Percentiles rank a stretch among this genome's conserved stretches.
Conservation (phyloP, 352 stramenopile species). For the Globisporangium emineosum region DNA sequence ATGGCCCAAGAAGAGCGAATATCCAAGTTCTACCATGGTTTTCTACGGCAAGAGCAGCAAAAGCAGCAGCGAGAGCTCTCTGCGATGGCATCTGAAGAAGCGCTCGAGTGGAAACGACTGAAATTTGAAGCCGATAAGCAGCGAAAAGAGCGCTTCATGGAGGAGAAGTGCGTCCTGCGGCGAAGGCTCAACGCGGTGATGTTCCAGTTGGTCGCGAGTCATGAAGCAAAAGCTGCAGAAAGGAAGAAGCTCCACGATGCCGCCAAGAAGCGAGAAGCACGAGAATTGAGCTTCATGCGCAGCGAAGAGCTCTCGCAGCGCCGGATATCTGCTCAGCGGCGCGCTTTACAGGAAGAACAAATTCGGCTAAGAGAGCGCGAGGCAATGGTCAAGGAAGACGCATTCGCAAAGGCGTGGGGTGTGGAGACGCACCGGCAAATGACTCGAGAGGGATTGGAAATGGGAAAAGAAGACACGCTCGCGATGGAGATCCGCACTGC, state of each 20-base stretch:
- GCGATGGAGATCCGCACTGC: background rate
- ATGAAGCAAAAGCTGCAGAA: slow-evolving; percentile 13
- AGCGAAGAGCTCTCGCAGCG: slow-evolving; percentile 38
- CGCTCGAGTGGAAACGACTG: slow-evolving; percentile 1
- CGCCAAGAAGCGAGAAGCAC: slow-evolving; percentile 24
- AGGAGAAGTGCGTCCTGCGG: slow-evolving; percentile 24
- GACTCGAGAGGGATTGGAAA: slow-evolving; percentile 15
- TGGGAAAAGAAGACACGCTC: slow-evolving; percentile 20
- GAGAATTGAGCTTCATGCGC: slow-evolving; percentile 43
- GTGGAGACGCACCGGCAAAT: background rate
- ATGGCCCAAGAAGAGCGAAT: slow-evolving; percentile 13
- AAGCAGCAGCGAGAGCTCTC: background rate
- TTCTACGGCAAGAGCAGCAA: background rate
- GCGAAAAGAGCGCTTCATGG: slow-evolving; percentile 7
- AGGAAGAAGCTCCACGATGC: slow-evolving; percentile 21
- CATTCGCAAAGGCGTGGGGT: slow-evolving; percentile 1
- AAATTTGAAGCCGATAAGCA: slow-evolving; percentile 7
- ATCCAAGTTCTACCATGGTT: background rate
- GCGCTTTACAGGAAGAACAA: slow-evolving; percentile 19
- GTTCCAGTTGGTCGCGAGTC: slow-evolving; percentile 22
- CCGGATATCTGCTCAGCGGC: slow-evolving; percentile 25
- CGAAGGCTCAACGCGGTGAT: slow-evolving; percentile 25
- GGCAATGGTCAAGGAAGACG: slow-evolving; percentile 37
- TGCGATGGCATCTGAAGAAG: slow-evolving; percentile 16
- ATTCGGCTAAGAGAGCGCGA: slow-evolving; percentile 20